A percentile compares a stretch with the other conserved stretches of the same genome.
Conservation (phyloP, 2,329 filamentous ascomycete species). For the Ascochyta koolunga region DNA sequence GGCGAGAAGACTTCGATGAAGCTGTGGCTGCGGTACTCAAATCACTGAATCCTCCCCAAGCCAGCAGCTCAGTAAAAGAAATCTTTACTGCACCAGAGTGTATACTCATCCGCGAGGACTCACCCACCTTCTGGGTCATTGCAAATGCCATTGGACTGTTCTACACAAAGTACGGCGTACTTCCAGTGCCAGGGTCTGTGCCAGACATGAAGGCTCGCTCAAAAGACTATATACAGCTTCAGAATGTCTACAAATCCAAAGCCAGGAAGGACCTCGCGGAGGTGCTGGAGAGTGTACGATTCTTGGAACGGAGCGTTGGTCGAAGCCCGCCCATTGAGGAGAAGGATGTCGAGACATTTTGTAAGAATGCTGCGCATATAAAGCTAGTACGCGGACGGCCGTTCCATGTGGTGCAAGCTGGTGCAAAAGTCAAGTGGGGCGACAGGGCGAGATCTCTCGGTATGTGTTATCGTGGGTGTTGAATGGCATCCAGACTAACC, state of each 20-base stretch:
- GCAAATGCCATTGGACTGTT: constrained; percentile 80
- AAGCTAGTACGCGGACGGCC: constrained; percentile 76
- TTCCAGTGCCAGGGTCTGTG: constrained; percentile 84
- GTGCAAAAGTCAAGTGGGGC: constrained; percentile 52
- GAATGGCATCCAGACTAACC: constrained; percentile 9
- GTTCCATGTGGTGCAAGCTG: constrained; percentile 56
- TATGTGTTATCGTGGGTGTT: constrained; percentile 50
- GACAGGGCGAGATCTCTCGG: constrained; percentile 59
- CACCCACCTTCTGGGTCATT: constrained; percentile 85
- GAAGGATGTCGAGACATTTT: constrained; percentile 86
- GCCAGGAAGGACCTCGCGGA: constrained; percentile 79
- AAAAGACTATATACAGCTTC: constrained; percentile 84
- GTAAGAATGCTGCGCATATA: constrained; percentile 92
- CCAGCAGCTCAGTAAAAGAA: constrained; percentile 73
- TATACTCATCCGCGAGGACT: constrained; percentile 52
- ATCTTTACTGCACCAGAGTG: constrained; percentile 76
- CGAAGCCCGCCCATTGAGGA: constrained; percentile 61
- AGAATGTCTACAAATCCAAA: constrained; percentile 91
- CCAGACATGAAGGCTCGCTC: constrained; percentile 99
- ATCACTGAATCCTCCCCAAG: constrained; percentile 71
- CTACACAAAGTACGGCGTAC: constrained; percentile 70
- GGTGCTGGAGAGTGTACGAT: constrained; percentile 69
- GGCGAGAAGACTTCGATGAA: constrained; percentile 96
- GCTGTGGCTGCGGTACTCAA: constrained; percentile 87
- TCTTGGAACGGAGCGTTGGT: constrained; percentile 59